Conservation (phyloP, 2,329 filamentous ascomycete species). For the Peltaster fructicola region DNA sequence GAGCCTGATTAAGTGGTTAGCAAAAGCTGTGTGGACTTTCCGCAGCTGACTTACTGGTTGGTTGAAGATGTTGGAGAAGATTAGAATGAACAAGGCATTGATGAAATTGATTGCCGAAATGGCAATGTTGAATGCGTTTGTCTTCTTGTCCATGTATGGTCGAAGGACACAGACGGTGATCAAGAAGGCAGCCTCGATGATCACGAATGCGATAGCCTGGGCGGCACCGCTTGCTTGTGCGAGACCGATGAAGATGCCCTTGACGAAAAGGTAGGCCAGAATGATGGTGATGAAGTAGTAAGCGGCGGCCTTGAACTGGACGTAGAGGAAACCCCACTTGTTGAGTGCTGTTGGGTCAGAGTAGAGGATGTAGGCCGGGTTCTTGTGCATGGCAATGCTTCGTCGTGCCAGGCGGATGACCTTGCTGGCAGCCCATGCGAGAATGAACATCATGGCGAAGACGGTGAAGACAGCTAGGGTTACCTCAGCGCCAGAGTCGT, state of each 20-base stretch:
- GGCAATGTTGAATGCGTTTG: slow-evolving; percentile 88
- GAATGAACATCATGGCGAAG: slow-evolving; percentile 56
- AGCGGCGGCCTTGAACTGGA: slow-evolving; percentile 86
- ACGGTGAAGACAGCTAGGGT: slow-evolving; percentile 82
- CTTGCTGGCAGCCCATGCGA: slow-evolving; percentile 77
- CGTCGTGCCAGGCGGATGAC: slow-evolving; percentile 77
- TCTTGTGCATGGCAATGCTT: slow-evolving; percentile 82
- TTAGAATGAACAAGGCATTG: slow-evolving; percentile 72
- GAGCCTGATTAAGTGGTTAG: slow-evolving; percentile 26
- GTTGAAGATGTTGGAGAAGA: slow-evolving; percentile 76
- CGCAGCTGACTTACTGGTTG: slow-evolving; percentile 41
- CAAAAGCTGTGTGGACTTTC: not conserved
- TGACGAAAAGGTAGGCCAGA: slow-evolving; percentile 64
- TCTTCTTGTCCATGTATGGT: slow-evolving; percentile 98
- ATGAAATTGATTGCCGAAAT: slow-evolving; percentile 83
- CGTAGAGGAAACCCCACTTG: slow-evolving; percentile 96
- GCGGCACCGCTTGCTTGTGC: slow-evolving; percentile 51
- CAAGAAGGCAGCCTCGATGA: slow-evolving; percentile 65
- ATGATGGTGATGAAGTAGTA: slow-evolving; percentile 87
- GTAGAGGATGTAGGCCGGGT: slow-evolving; percentile 91
- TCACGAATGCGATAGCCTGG: slow-evolving; percentile 65
- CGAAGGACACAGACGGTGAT: slow-evolving; percentile 63
- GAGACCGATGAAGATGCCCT: slow-evolving; percentile 76
- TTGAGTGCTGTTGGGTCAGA: slow-evolving; percentile 86
- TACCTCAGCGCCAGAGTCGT: slow-evolving; percentile 71